These are phyloP conservation scores for Cytospora paraplurivora DNA, from an alignment of 2,329 filamentous ascomycete species.

Conservation along the genomic window DNA sequence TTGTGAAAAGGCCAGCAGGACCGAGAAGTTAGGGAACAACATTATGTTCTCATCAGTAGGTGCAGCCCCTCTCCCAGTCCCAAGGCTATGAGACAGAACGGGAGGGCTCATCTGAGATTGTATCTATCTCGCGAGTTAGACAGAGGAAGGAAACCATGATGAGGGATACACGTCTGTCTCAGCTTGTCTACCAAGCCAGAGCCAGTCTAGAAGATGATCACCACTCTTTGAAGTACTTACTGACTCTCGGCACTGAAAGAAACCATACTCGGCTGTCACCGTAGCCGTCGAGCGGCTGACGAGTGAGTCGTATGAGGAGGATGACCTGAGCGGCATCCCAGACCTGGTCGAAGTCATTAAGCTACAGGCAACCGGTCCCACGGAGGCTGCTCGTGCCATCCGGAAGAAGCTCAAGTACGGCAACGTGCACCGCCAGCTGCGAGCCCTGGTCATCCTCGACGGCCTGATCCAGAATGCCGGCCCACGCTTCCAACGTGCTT, in stretches of 20 bases:
- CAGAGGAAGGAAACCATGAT: neutral
- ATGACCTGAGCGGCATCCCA: constrained; percentile 88
- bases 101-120: neutral
- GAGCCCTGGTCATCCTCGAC: constrained; percentile 86
- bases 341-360: constrained; percentile 94
- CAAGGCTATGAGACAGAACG: neutral
- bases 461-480: constrained; percentile 94
- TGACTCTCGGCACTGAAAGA: constrained; percentile 57
- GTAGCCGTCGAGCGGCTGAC: constrained; percentile 91
- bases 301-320: constrained; percentile 84
- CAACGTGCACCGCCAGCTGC: constrained; percentile 86
- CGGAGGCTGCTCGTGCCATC: constrained; percentile 87
- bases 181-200: neutral
- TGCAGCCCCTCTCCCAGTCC: neutral
- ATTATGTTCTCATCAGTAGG: constrained; percentile 29
- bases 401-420: constrained; percentile 99
- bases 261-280: constrained; percentile 91
- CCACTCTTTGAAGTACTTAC: neutral
- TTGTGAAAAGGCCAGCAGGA: neutral
- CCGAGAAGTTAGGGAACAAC: constrained; percentile 2
- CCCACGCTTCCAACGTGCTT: constrained; percentile 79
- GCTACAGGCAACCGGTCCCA: constrained; percentile 82
- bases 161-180: neutral
- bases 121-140: neutral
- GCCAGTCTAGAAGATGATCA: neutral